Evolutionary conservation across 176 grass and related monocot species (phyloP), one percentile per base, ranked within the genome.

Genomic region (Aegilops longissima): DNA sequence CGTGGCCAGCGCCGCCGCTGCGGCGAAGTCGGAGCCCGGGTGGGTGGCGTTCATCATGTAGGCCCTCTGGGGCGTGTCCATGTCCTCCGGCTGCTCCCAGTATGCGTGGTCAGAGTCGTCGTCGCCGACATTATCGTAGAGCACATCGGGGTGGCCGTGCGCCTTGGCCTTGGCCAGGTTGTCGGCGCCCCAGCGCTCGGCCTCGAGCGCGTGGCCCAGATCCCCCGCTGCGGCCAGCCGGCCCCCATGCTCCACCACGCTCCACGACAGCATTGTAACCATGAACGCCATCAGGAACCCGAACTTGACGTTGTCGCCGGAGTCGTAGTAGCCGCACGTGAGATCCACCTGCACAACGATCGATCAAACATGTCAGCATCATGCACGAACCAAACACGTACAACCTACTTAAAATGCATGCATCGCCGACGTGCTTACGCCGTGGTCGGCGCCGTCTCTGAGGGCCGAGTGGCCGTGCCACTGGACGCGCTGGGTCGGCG

Each of bases 51-150:
- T 81, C 13, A 98, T 76, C 21, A 61, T 51, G 75, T 78, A 98
- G 0, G 83, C 5, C 16, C 73, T 54, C 23, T 91, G 82, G 0
- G 93, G 93, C 3, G 89, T 95, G 61, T 92, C 91, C 95, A 98
- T 98, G 86, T 98, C 93, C 85, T 98, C 93, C 6, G 95, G 93
- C 0, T 91, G 66, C 78, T 98, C 27, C 95, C 93, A 98, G 84
- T 91, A 98, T 0, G 39, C 23, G 66, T 95, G 95, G 92, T 98
- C 93, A 25, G 93, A 89, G 71, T 85, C 76, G 18, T 91, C 95
- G 20, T 98, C 91, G 30, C 93, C 95, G 42, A 95, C 93, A 70
- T 95, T 85, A 68, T 90, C 93, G 75, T 89, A 98, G 73, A 98
- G 88, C 17, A 66, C 70, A 4, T 93, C 86, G 20, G 64, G 33